phyloP scores from a whole-genome alignment of 139 green algal species.

The Diplosphaera chodatii region DNA sequence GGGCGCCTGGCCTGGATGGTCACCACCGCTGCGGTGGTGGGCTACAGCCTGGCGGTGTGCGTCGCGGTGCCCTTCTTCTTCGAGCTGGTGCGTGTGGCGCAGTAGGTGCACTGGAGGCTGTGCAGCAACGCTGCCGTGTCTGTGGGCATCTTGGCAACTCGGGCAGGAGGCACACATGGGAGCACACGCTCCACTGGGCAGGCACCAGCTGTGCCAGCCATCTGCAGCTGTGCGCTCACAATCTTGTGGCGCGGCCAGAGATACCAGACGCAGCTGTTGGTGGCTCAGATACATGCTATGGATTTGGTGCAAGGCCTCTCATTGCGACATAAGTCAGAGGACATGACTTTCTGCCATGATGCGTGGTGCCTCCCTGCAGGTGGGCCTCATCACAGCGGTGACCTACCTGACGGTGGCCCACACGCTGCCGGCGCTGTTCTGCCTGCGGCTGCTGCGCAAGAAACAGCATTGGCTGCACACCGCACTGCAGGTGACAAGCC shows the following conservation, averaged over 20 bases:
- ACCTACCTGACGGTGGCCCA: constrained; percentile 52
- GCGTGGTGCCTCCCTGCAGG: neutral
- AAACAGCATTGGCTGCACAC: neutral
- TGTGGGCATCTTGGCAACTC: no score
- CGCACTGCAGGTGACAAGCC: neutral
- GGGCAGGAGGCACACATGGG: no score
- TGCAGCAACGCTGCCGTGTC: no score
- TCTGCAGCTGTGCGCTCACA: no score
- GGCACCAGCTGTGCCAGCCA: no score
- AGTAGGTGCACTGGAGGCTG: no score
- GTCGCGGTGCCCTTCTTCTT: constrained; percentile 42
- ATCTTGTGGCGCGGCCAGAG: no score
- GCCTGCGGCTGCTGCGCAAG: neutral
- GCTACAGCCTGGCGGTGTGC: neutral
- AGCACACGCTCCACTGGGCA: no score
- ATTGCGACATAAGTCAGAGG: no score
- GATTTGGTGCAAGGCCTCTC: neutral
- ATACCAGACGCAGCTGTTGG: no score
- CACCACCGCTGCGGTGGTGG: neutral
- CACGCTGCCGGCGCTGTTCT: constrained; percentile 23
- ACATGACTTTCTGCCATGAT: neutral
- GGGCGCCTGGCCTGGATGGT: neutral
- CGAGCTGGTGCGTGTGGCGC: constrained; percentile 35
- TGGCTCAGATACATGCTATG: no score
- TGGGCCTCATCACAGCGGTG: constrained; percentile 38